Evolutionary conservation across 2,329 filamentous ascomycete species (phyloP), one percentile per base, ranked within the genome.

Genomic region (Fusarium marasasianum): DNA sequence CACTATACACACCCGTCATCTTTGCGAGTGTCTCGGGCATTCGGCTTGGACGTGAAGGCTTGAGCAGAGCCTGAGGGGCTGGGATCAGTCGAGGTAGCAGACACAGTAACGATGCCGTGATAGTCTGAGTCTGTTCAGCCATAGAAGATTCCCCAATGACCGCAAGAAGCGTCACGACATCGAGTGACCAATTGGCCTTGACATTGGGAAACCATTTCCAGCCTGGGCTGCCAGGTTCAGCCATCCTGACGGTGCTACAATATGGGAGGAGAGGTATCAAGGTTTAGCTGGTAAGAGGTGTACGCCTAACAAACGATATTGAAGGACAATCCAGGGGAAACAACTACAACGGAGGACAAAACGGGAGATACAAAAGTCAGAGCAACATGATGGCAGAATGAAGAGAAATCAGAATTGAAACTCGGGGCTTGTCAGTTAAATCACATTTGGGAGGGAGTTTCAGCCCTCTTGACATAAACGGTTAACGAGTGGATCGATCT

Each of bases 121-220:
- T 86, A 57, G 87, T 84, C 78, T 91, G 89, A 5, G 87, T 83
- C 76, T 91, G 89, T 68, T 88, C 87, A 48, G 86, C 84, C 69
- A 91, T 89, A 24, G 87, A 86, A 6, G 85, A 86, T 81, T 91
- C 90, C 78, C 89, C 89, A 64, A 91, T 89, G 75, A 91, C 87
- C 68, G 90, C 90, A 59, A 91, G 86, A 37, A 91, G 86, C 41
- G 88, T 90, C 66, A 91, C 89, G 51, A 91, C 88, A 76, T 91
- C 90, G 51, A 91, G 84, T 35, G 86, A 85, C 88, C 89, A 91
- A 68, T 82, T 82, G 13, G 79, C 78, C 43, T 79, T 81, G 63
- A 81, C 81, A 40, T 79, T 79, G 13, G 87, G 85, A 68, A 87
- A 87, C 84, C 85, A 87, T 73, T 76, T 80, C 80, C 80, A 82